phyloP scores from a whole-genome alignment of 176 grass and related monocot genomes.

The Musa troglodytarum region DNA sequence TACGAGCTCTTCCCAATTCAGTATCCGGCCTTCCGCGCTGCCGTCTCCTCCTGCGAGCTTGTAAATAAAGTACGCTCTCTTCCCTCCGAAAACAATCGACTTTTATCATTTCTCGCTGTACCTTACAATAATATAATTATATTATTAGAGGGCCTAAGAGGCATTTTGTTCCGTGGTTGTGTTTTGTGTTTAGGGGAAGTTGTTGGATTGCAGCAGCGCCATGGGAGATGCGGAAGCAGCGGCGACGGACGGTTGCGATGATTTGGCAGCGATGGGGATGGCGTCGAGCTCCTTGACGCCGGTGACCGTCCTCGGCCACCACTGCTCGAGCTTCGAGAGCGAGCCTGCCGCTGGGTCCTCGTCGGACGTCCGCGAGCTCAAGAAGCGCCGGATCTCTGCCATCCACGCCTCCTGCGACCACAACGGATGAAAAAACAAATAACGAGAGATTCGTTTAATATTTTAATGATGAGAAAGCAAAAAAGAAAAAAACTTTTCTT shows the following conservation, averaged over 20 bases:
- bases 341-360: constrained; percentile 50
- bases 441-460: too few species aligned
- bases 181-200: constrained; percentile 31
- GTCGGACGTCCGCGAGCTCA: constrained; percentile 33
- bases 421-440: not conserved
- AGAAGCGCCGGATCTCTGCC: constrained; percentile 49
- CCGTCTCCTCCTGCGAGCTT: constrained; percentile 52
- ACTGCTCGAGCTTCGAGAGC: constrained; percentile 68
- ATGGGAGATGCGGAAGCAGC: constrained; percentile 12
- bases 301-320: constrained; percentile 56
- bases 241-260: constrained; percentile 20
- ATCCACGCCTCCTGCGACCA: constrained; percentile 26
- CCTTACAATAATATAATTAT: too few species aligned
- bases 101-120: too few species aligned
- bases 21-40: constrained; percentile 47
- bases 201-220: constrained; percentile 55
- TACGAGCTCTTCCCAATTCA: constrained; percentile 51
- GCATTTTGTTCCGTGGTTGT: too few species aligned
- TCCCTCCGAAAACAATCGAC: not conserved
- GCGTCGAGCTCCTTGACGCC: constrained; percentile 52
- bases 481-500: too few species aligned
- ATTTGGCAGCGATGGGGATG: not conserved
- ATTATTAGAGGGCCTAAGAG: too few species aligned
- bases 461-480: too few species aligned
- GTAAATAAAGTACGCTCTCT: constrained; percentile 67